A percentile compares a stretch with the other conserved stretches of the same genome.
phyloP scores from a whole-genome alignment of 441 rosid species.

The Eutrema salsugineum region DNA sequence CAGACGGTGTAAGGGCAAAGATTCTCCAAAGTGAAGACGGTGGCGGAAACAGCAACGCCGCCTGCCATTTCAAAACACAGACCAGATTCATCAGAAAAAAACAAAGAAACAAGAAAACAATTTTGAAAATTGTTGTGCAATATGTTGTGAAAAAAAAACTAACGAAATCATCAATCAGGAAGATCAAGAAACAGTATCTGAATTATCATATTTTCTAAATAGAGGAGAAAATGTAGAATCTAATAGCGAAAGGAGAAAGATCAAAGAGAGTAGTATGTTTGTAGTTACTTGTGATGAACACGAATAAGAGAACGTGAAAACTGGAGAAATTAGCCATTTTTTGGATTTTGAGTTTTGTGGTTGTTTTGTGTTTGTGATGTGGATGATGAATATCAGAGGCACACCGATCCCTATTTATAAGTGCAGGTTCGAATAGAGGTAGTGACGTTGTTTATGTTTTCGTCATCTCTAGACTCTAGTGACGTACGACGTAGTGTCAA shows the following conservation, averaged over 20 bases:
- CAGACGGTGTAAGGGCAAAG: slow-evolving; percentile 60
- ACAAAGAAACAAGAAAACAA: not conserved
- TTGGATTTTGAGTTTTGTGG: no score
- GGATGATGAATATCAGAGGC: slow-evolving; percentile 10
- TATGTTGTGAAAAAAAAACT: not conserved
- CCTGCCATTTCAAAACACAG: slow-evolving; percentile 35
- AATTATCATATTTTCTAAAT: not conserved
- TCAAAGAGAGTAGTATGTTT: not conserved
- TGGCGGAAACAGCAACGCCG: slow-evolving; percentile 38
- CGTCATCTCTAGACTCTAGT: not conserved
- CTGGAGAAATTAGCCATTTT: slow-evolving; percentile 37
- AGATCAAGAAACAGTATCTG: not conserved
- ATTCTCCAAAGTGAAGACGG: slow-evolving; percentile 57
- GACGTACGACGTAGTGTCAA: not conserved
- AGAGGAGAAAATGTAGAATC: not conserved
- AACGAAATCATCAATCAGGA: not conserved
- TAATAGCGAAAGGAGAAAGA: not conserved
- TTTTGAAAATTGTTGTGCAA: not conserved
- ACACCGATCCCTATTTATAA: slow-evolving; percentile 15
- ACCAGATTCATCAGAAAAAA: not conserved
- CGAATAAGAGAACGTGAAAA: slow-evolving; percentile 25
- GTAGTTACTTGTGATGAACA: slow-evolving; percentile 36
- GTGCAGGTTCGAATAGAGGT: not conserved
- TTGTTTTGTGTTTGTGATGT: not conserved
- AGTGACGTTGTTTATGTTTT: not conserved